Evolutionary conservation across 208 protist genomes (phyloP).

Genomic region (Acanthamoeba royreba): DNA sequence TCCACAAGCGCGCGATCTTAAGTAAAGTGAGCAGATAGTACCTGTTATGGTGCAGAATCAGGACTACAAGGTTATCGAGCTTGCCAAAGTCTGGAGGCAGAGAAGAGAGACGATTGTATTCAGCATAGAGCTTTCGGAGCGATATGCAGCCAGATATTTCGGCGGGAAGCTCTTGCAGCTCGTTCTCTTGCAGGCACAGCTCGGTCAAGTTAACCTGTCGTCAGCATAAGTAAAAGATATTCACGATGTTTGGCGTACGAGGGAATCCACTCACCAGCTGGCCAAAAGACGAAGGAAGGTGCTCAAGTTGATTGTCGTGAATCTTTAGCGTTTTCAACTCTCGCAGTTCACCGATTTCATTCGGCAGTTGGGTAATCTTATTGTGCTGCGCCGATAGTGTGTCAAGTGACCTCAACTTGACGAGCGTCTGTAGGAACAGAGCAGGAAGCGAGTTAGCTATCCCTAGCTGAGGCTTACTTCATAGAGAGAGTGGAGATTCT

Average conservation of each 20-base stretch:
- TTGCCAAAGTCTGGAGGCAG: background rate
- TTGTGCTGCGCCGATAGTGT: too few relatives aligned
- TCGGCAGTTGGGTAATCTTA: background rate
- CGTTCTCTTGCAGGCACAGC: conserved; percentile 18
- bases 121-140: background rate
- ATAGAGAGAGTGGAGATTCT: too few relatives aligned
- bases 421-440: too few relatives aligned
- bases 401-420: too few relatives aligned
- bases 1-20: background rate
- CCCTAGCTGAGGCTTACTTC: background rate
- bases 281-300: background rate
- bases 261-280: background rate
- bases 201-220: background rate
- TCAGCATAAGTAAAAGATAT: background rate
- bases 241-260: background rate
- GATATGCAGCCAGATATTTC: background rate
- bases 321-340: background rate
- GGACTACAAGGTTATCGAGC: background rate
- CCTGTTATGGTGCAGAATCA: conserved; percentile 7
- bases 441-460: background rate
- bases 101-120: background rate
- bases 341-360: background rate
- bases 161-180: background rate
- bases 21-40: background rate
- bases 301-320: background rate